Percentiles rank a stretch among this genome's conserved stretches.
These are phyloP conservation scores for Ilyonectria destructans DNA, from an alignment of 2,329 filamentous ascomycete genomes.

Conservation along the genomic window DNA sequence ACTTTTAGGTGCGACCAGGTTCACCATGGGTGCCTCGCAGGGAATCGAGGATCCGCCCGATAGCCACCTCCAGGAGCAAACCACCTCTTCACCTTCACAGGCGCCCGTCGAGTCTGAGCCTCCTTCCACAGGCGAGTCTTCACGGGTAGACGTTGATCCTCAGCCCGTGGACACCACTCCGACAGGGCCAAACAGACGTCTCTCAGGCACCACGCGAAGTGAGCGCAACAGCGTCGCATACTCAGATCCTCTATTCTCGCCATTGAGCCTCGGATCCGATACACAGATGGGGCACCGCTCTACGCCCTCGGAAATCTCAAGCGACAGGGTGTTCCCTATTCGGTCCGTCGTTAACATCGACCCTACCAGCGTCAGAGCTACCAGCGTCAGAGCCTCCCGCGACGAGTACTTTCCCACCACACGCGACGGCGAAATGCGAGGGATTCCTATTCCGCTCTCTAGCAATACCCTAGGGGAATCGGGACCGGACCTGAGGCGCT, in stretches of 20 bases:
- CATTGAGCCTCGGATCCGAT: conserved; percentile 62
- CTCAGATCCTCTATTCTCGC: conserved; percentile 54
- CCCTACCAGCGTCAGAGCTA: conserved; percentile 53
- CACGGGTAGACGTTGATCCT: conserved; percentile 29
- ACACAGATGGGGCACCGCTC: conserved; percentile 55
- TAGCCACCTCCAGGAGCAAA: conserved; percentile 25
- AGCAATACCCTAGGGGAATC: conserved; percentile 51
- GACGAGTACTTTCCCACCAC: conserved; percentile 59
- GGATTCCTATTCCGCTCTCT: conserved; percentile 51
- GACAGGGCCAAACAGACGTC: conserved; percentile 32
- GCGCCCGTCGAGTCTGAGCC: conserved; percentile 19
- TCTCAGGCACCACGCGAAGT: conserved; percentile 38
- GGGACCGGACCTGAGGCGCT: conserved; percentile 47
- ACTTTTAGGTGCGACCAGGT: conserved; percentile 37
- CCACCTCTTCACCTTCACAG: conserved; percentile 7
- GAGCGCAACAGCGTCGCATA: conserved; percentile 39
- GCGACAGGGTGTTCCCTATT: conserved; percentile 84
- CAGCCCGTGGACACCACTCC: conserved; percentile 20
- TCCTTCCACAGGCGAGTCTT: conserved; percentile 23
- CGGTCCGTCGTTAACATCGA: conserved; percentile 84
- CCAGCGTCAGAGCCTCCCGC: conserved; percentile 54
- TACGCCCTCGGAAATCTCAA: conserved; percentile 55
- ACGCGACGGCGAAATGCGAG: conserved; percentile 53
- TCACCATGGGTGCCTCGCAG: conserved; percentile 45
- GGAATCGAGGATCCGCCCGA: conserved; percentile 33